Conservation (phyloP, 2,329 filamentous ascomycete species). For the Colletotrichum tabaci region DNA sequence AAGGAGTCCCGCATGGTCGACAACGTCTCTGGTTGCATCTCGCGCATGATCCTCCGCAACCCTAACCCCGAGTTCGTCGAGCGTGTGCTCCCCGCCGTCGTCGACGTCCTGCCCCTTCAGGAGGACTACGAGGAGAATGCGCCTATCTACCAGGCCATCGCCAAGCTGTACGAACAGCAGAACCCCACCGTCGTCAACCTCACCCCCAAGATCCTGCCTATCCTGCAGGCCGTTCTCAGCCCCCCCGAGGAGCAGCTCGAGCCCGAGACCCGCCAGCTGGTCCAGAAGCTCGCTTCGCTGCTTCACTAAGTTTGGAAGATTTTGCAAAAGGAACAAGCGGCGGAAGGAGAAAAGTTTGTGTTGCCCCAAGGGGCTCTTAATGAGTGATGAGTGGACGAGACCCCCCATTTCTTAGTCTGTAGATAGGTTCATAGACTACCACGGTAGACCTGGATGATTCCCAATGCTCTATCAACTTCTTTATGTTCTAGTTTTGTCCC, state of each 20-base stretch:
- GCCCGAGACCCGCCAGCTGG: conserved; percentile 76
- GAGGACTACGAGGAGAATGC: conserved; percentile 98
- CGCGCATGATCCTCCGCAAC: conserved; percentile 92
- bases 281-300: conserved; percentile 74
- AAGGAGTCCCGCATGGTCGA: conserved; percentile 87
- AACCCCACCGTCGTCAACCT: conserved; percentile 79
- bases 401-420: conserved; percentile 41
- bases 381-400: conserved; percentile 43
- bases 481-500: background rate
- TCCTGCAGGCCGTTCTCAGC: conserved; percentile 81
- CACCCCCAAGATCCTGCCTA: conserved; percentile 77
- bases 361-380: conserved; percentile 37
- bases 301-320: conserved; percentile 45
- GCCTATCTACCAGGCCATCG: conserved; percentile 91
- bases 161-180: conserved; percentile 82
- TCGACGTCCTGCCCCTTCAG: conserved; percentile 85
- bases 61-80: conserved; percentile 85
- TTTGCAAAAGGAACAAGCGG: background rate
- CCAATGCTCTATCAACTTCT: conserved; percentile 38
- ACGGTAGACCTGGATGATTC: conserved; percentile 38
- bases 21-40: conserved; percentile 93
- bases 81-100: conserved; percentile 85
- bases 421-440: conserved; percentile 42
- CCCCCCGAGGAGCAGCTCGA: conserved; percentile 83
- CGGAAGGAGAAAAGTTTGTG: conserved; percentile 15